Evolutionary conservation across 2,329 filamentous ascomycete species (phyloP), one percentile per base, ranked within the genome.

Genomic region (Aspergillus intermedius): DNA sequence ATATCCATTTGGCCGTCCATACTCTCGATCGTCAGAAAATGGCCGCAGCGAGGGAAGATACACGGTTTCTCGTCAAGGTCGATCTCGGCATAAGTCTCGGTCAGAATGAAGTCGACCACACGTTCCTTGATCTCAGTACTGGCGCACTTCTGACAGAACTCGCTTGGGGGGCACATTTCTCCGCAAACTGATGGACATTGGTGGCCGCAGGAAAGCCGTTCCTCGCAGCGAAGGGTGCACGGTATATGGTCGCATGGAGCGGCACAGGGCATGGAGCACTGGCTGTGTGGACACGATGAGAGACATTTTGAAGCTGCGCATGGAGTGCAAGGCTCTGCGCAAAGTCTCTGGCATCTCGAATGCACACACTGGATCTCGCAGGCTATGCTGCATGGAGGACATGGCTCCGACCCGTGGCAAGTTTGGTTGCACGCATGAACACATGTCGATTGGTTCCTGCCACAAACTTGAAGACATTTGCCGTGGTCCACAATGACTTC

Each of bases 171-270:
- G 50, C 84, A 88, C 0, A 49, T 49, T 58, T 87, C 84, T 1
- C 84, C 83, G 54, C 84, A 88, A 2, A 86, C 52, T 0, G 78
- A 80, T 1, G 83, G 83, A 68, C 66, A 88, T 59, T 73, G 77
- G 60, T 87, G 83, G 0, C 79, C 79, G 57, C 84, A 88, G 0
- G 22, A 15, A 3, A 88, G 62, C 0, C 49, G 13, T 23, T 77
- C 70, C 3, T 68, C 58, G 58, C 85, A 89, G 7, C 84, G 72
- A 54, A 74, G 63, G 1, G 77, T 77, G 60, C 84, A 89, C 1
- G 85, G 86, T 0, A 87, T 59, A 66, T 80, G 77, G 54, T 86
- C 72, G 59, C 84, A 89, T 0, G 85, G 84, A 0, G 78, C 84
- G 0, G 82, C 81, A 52, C 49, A 88, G 15, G 79, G 79, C 72